Evolutionary conservation across 768 basidiomycete species (phyloP).

Genomic region (Polyporus arcularius): DNA sequence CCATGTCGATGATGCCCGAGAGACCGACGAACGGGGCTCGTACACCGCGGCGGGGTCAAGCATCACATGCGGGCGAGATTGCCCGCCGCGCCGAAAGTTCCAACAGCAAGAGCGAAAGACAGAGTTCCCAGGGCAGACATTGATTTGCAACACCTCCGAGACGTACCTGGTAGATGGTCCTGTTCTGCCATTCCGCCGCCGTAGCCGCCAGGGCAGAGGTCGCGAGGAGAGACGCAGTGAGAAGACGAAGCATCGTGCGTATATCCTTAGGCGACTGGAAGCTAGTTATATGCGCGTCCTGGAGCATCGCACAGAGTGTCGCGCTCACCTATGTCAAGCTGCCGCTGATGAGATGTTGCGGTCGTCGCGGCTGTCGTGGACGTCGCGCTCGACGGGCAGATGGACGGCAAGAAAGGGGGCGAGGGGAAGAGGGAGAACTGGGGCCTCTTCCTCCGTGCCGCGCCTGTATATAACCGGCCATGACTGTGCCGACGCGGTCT

Average conservation of each 20-base stretch:
- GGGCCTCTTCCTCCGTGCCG: no score
- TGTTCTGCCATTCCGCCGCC: slow-evolving; percentile 50
- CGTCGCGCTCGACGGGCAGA: not conserved
- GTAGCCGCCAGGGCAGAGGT: slow-evolving; percentile 37
- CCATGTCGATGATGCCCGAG: not conserved
- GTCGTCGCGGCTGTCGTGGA: no score
- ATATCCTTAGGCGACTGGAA: no score
- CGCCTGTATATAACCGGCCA: no score
- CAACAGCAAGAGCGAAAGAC: not conserved
- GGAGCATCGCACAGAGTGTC: no score
- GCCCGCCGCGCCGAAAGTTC: not conserved
- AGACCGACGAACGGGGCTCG: not conserved
- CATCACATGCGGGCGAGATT: no score
- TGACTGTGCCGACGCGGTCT: no score
- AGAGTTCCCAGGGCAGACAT: not conserved
- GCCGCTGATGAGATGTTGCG: no score
- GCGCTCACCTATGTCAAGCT: no score
- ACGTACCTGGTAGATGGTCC: slow-evolving; percentile 56
- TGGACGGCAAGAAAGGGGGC: not conserved
- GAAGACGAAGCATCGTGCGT: not conserved
- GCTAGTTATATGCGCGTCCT: no score
- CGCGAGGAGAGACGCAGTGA: slow-evolving; percentile 18
- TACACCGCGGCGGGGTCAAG: no score
- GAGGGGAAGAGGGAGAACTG: not conserved
- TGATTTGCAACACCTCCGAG: not conserved